Percentiles rank a stretch among this genome's conserved stretches.
Conservation (phyloP, 2,329 filamentous ascomycete genomes). For the Teratosphaeria nubilosa region DNA sequence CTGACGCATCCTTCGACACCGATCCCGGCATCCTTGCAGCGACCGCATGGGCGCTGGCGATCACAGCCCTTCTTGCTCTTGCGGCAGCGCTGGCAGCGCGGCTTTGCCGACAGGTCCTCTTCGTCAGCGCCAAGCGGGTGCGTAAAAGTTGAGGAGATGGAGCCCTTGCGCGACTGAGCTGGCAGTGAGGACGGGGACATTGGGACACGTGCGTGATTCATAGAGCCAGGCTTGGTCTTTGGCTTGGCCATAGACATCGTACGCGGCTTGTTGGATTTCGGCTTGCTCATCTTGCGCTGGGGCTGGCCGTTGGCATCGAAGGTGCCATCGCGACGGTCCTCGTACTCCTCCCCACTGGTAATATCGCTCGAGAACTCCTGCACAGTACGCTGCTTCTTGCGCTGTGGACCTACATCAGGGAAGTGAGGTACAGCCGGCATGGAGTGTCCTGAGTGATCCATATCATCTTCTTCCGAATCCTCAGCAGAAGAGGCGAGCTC, state of each 20-base stretch:
- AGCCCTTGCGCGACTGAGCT: slow-evolving; percentile 62
- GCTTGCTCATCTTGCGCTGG: slow-evolving; percentile 29
- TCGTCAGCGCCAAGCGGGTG: slow-evolving; percentile 55
- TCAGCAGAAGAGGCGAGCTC: slow-evolving; percentile 65
- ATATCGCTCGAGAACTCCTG: slow-evolving; percentile 47
- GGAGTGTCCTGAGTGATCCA: slow-evolving; percentile 55
- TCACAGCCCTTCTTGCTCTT: slow-evolving; percentile 99
- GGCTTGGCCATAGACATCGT: slow-evolving; percentile 37
- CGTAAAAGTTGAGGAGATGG: slow-evolving; percentile 51
- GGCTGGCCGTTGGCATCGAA: slow-evolving; percentile 47
- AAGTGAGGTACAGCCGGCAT: slow-evolving; percentile 20
- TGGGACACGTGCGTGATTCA: slow-evolving; percentile 29
- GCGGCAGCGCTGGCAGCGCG: slow-evolving; percentile 92
- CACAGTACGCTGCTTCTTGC: slow-evolving; percentile 29
- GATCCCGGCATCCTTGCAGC: slow-evolving; percentile 93
- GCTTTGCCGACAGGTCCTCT: slow-evolving; percentile 88
- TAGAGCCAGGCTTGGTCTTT: slow-evolving; percentile 34
- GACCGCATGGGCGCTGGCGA: slow-evolving; percentile 84
- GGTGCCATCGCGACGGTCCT: slow-evolving; percentile 41
- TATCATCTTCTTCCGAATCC: slow-evolving; percentile 68
- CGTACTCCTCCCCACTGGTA: slow-evolving; percentile 52
- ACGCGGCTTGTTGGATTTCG: slow-evolving; percentile 32
- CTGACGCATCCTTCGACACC: slow-evolving; percentile 89
- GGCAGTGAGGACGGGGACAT: slow-evolving; percentile 54
- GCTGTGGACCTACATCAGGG: slow-evolving; percentile 19